Base-by-base conservation (phyloP, 208 protist genomes). In the Trypanosoma boissoni region DNA sequence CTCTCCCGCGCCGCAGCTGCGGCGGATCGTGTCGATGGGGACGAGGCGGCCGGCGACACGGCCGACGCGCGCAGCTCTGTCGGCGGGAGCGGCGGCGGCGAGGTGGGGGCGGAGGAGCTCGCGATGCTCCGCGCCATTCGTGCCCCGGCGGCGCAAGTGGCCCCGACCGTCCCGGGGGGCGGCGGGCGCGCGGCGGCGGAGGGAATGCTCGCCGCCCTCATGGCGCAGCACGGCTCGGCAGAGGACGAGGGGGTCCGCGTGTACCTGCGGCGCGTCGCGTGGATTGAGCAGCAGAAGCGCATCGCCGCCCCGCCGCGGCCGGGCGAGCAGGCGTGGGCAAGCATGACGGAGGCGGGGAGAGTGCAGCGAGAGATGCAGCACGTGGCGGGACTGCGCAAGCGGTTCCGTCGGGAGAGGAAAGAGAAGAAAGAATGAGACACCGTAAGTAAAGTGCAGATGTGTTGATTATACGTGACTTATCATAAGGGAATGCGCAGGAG, bases 241-340 rank as follows among this genome's bases (percentile, higher is more conserved):
- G 55, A 72, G 45, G 75, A 58, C 20, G 60, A 74, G 20, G 63
- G 59, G 10, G 76, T 89, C 27, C 53, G 72, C 16, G 74, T 78
- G 21, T 89, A 89, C 46, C 44, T 89, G 37, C 77, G 79, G 55
- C 78, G 82, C 12, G 72, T 85, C 29, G 53, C 71, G 12, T 89
- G 82, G 82, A 71, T 89, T 3, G 60, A 76, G 14, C 60, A 64
- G 29, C 77, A 83, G 58, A 71, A 72, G 62, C 65, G 50, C 36
- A 53, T 59, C 5, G 55, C 65, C 16, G 59, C 45, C n/a, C 34
- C 48, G n/a, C 49, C 55, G 44, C 21, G 32, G 1, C 28, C 18
- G 0, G 31, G 28, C 7, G 46, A 57, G 32, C 63, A 69, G 46
- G 53, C 54, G 41, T 85, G 78, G 82, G 23, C 53, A 32, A 73